Percentiles rank a stretch among this genome's conserved stretches.
These are phyloP conservation scores for Backusella liffmaniae DNA, from an alignment of 192 early-diverging fungal genomes.

Conservation along the genomic window DNA sequence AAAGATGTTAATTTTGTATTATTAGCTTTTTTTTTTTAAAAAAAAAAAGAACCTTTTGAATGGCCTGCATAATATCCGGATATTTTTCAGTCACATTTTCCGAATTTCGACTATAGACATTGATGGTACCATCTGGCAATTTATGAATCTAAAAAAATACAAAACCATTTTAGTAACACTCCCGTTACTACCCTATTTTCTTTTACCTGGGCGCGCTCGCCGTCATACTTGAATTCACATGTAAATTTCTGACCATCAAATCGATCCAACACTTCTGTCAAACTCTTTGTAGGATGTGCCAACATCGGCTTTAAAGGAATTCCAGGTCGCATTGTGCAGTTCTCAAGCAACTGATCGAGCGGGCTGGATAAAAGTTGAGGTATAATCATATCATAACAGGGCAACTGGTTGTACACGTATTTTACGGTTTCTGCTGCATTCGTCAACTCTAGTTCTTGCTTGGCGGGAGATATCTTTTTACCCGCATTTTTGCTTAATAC, in stretches of 20 bases:
- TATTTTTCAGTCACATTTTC: slow-evolving; percentile 94
- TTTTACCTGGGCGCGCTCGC: slow-evolving; percentile 86
- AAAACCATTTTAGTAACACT: neutral
- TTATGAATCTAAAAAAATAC: slow-evolving; percentile 69
- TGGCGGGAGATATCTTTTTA: slow-evolving; percentile 40
- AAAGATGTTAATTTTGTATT: no score
- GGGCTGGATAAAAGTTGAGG: slow-evolving; percentile 81
- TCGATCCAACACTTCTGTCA: slow-evolving; percentile 90
- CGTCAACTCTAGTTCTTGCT: slow-evolving; percentile 45
- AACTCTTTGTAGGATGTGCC: slow-evolving; percentile 95
- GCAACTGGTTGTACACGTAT: slow-evolving; percentile 85
- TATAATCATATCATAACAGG: slow-evolving; percentile 90
- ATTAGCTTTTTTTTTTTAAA: no score
- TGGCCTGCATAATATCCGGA: slow-evolving; percentile 85
- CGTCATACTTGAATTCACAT: slow-evolving; percentile 99
- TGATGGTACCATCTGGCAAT: slow-evolving; percentile 70
- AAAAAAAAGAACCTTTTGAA: slow-evolving; percentile 58
- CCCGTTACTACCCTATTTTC: neutral
- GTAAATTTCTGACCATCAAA: slow-evolving; percentile 93
- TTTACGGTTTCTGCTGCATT: slow-evolving; percentile 55
- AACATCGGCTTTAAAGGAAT: slow-evolving; percentile 99
- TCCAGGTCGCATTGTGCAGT: slow-evolving; percentile 93
- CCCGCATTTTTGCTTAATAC: slow-evolving; percentile 53
- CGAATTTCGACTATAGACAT: slow-evolving; percentile 91
- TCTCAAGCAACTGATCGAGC: slow-evolving; percentile 58